Conservation (phyloP, 202 grass and related monocot species). For the Saccharum hybrid region DNA sequence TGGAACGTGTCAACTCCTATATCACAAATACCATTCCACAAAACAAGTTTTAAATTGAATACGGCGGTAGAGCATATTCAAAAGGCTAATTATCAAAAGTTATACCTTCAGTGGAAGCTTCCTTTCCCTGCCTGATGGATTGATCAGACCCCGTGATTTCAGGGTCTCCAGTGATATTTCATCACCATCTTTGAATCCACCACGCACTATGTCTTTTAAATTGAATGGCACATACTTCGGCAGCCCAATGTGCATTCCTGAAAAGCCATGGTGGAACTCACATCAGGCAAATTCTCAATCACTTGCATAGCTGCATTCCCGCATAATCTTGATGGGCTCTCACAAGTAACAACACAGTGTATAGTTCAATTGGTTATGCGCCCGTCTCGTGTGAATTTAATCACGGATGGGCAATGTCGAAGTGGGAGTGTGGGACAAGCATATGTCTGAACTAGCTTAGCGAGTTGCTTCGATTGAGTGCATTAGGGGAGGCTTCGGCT, state of each 20-base stretch:
- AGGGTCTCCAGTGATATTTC: constrained; percentile 85
- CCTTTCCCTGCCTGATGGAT: constrained; percentile 90
- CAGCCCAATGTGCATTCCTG: constrained; percentile 92
- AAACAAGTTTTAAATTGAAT: background rate
- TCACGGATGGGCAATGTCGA: constrained; percentile 27
- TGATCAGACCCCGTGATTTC: constrained; percentile 80
- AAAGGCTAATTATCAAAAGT: background rate
- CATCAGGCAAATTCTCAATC: constrained; percentile 31
- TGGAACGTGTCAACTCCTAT: background rate
- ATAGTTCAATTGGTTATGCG: background rate
- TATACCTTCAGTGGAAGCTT: constrained; percentile 90
- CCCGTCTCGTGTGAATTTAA: background rate
- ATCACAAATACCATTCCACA: constrained; percentile 13
- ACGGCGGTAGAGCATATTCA: background rate
- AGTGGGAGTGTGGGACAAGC: background rate
- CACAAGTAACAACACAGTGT: background rate
- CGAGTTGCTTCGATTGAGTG: constrained; percentile 11
- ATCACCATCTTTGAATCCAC: constrained; percentile 87
- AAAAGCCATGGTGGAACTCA: constrained; percentile 37
- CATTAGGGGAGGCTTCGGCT: background rate
- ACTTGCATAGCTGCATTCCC: background rate
- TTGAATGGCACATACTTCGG: constrained; percentile 93
- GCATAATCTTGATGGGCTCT: background rate
- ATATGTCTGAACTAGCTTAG: background rate
- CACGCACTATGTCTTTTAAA: constrained; percentile 77